phyloP scores from a whole-genome alignment of 2,329 filamentous ascomycete genomes.

The Coleophoma crateriformis region DNA sequence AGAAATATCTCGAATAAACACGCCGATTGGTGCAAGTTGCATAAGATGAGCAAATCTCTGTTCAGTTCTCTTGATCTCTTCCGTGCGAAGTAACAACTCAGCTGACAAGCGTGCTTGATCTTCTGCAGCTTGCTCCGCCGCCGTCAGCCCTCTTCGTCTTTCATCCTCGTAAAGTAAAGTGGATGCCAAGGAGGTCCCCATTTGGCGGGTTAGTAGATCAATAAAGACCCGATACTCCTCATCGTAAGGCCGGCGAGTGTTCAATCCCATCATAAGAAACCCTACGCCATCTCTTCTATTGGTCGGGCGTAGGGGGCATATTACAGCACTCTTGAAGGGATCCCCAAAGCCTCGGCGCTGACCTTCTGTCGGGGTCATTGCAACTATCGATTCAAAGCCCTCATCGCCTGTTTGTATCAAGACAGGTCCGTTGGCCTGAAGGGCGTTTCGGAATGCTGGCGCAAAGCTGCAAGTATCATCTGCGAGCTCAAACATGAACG shows the following conservation, averaged over 20 bases:
- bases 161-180: not conserved
- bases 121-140: not conserved
- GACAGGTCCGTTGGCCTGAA: not conserved
- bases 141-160: not conserved
- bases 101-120: not conserved
- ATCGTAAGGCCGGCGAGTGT: not conserved
- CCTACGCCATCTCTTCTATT: not conserved
- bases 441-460: not conserved
- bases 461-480: not conserved
- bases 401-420: not conserved
- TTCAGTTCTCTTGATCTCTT: not conserved
- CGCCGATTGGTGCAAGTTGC: not conserved
- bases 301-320: not conserved
- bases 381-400: not conserved
- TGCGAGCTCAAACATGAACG: not conserved
- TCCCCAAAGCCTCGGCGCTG: not conserved
- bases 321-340: not conserved
- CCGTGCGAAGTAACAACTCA: not conserved
- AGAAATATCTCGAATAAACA: not conserved
- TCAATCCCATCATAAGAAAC: not conserved
- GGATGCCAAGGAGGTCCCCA: not conserved
- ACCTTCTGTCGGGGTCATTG: not conserved
- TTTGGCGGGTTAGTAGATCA: not conserved
- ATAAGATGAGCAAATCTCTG: not conserved
- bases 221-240: not conserved